phyloP scores from a whole-genome alignment of 768 basidiomycete species.

The Sporobolomyces phaffii region DNA sequence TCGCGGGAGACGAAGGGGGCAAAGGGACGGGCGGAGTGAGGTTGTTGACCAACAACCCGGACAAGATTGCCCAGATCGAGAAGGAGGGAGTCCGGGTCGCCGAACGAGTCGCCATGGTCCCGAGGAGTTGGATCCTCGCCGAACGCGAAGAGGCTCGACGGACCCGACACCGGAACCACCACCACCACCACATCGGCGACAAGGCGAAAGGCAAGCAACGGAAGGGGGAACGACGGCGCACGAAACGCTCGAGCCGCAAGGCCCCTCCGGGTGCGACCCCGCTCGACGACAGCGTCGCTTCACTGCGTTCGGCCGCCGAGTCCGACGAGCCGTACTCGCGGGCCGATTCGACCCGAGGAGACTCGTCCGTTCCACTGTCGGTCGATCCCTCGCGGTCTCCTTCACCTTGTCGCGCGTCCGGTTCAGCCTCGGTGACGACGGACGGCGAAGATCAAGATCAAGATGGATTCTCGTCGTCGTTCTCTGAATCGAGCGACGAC shows the following conservation, averaged over 20 bases:
- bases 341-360: not conserved
- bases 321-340: conserved; percentile 11
- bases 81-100: conserved; percentile 71
- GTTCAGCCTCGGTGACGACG: not conserved
- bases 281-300: conserved; percentile 4
- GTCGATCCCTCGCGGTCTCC: conserved; percentile 11
- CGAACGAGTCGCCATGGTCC: conserved; percentile 91
- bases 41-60: conserved; percentile 94
- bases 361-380: not conserved
- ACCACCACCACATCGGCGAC: conserved; percentile 5
- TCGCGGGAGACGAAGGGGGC: conserved; percentile 44
- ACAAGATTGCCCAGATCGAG: conserved; percentile 83
- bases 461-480: not conserved
- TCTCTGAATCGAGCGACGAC: not conserved
- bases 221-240: not conserved
- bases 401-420: not conserved
- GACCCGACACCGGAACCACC: not conserved
- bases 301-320: not conserved
- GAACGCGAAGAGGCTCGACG: conserved; percentile 44
- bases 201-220: conserved; percentile 12
- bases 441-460: no score
- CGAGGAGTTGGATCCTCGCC: conserved; percentile 66
- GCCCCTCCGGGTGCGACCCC: not conserved
- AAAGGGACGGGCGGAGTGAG: conserved; percentile 53
- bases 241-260: not conserved